Evolutionary conservation across 108 stramenopile genomes (phyloP).

Genomic region (Fragilaria crotonensis): DNA sequence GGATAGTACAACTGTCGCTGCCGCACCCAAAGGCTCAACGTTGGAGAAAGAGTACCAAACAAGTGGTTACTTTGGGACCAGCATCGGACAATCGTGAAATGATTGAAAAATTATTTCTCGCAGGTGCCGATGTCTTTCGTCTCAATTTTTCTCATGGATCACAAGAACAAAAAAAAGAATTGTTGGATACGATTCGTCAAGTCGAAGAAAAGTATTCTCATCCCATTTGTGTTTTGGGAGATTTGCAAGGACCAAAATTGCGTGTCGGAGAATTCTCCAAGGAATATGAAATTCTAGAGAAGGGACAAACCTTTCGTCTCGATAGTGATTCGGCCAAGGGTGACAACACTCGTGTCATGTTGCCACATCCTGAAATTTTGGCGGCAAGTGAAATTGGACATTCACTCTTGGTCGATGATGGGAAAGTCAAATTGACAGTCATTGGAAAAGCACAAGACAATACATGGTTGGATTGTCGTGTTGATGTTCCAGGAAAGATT

Average conservation of each 20-base stretch:
- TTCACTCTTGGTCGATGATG: constrained; percentile 88
- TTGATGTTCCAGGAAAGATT: constrained; percentile 84
- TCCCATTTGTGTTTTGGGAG: constrained; percentile 91
- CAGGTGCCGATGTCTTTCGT: constrained; percentile 93
- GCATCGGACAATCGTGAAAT: constrained; percentile 78
- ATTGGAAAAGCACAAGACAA: constrained; percentile 59
- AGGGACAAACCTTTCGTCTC: constrained; percentile 83
- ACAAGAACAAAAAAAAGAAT: constrained; percentile 91
- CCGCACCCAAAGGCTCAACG: constrained; percentile 51
- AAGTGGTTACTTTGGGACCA: constrained; percentile 90
- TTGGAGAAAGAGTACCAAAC: constrained; percentile 87
- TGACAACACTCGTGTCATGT: constrained; percentile 70
- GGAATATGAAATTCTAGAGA: constrained; percentile 53
- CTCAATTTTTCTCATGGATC: constrained; percentile 94
- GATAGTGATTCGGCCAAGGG: constrained; percentile 82
- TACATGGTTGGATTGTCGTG: constrained; percentile 67
- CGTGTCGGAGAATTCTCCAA: constrained; percentile 86
- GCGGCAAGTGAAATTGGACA: constrained; percentile 81
- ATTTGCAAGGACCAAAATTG: constrained; percentile 94
- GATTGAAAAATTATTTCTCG: constrained; percentile 91
- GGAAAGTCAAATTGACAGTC: constrained; percentile 90
- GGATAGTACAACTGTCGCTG: constrained; percentile 28
- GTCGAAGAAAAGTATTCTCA: constrained; percentile 90
- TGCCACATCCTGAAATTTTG: constrained; percentile 96
- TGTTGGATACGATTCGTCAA: constrained; percentile 69